phyloP scores from a whole-genome alignment of 208 protist genomes.

The Naegleria lovaniensis region DNA sequence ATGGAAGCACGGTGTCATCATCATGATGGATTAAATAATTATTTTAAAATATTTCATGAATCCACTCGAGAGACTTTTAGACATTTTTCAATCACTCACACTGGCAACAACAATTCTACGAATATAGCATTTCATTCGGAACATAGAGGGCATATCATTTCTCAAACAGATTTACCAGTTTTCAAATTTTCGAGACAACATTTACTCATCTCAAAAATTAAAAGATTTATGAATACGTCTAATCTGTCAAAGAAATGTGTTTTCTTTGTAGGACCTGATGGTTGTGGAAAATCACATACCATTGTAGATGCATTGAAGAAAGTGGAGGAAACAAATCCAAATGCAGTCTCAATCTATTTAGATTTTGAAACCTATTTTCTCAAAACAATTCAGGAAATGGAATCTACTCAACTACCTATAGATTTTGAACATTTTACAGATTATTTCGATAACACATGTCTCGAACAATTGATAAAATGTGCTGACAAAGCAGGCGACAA shows the following conservation, averaged over 20 bases:
- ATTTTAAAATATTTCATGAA: no score
- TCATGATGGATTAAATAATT: no score
- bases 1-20: no score
- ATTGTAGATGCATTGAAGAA: not conserved
- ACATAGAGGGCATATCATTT: no score
- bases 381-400: not conserved
- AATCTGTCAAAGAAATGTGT: not conserved
- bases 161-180: no score
- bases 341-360: not conserved
- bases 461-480: not conserved
- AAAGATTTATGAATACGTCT: not conserved
- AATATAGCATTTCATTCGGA: no score
- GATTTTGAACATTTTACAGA: slow-evolving; percentile 1
- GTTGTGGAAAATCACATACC: not conserved
- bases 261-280: not conserved
- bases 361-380: slow-evolving; percentile 5
- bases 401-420: not conserved
- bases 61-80: no score
- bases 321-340: not conserved
- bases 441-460: not conserved
- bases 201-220: not conserved
- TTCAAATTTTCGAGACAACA: not conserved
- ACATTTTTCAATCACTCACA: no score
- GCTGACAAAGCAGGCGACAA: not conserved
- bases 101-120: no score